These are phyloP conservation scores for Rhodomyrtus psidioides DNA, from an alignment of 441 rosid species.

Conservation along the genomic window DNA sequence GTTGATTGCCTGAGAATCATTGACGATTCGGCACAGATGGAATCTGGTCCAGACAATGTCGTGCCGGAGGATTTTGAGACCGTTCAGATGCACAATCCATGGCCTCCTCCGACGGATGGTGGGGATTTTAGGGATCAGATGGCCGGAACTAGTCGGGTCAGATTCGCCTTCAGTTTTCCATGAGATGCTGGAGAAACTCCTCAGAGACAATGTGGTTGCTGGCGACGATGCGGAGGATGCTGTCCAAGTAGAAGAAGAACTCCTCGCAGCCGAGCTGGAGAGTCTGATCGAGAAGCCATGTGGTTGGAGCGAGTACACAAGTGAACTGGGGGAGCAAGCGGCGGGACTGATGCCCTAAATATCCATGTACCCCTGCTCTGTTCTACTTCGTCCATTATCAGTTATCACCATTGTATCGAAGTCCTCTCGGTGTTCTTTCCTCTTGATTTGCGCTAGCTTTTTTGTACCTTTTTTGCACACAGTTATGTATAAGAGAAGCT, in stretches of 20 bases:
- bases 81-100: background rate
- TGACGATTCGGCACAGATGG: background rate
- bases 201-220: constrained; percentile 9
- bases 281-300: constrained; percentile 34
- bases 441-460: background rate
- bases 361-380: background rate
- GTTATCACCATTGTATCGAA: background rate
- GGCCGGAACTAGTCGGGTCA: background rate
- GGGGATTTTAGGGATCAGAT: background rate
- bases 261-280: constrained; percentile 35
- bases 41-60: background rate
- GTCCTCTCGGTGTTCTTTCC: background rate
- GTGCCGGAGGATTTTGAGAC: background rate
- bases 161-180: constrained; percentile 16
- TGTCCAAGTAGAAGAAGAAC: background rate
- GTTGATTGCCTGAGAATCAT: background rate
- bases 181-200: constrained; percentile 22
- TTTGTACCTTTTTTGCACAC: background rate
- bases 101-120: background rate
- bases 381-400: background rate
- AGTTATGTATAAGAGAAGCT: background rate
- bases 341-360: background rate
- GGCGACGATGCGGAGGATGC: background rate
- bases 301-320: constrained; percentile 19
- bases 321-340: constrained; percentile 18